phyloP scores from a whole-genome alignment of 176 grass and related monocot species.

The Zoysia japonica region DNA sequence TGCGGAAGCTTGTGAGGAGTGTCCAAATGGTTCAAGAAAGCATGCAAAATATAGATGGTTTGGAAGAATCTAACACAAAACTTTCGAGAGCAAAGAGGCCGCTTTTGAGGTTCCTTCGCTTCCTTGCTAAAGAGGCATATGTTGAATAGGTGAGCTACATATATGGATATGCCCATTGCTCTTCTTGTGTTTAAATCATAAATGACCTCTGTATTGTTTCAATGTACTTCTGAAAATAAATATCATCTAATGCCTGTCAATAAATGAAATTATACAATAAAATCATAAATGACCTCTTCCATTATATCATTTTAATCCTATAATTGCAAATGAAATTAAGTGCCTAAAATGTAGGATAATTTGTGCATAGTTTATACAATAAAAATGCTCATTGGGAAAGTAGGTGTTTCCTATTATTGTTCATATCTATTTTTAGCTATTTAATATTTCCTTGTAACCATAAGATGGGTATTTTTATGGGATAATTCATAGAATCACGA shows the following conservation, averaged over 20 bases:
- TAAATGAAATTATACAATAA: not conserved
- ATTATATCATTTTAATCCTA: too few relatives aligned
- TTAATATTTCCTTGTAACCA: not conserved
- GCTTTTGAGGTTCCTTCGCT: conserved; percentile 67
- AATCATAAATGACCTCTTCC: not conserved
- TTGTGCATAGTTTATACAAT: too few relatives aligned
- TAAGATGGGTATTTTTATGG: not conserved
- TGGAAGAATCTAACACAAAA: conserved; percentile 34
- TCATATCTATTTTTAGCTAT: too few relatives aligned
- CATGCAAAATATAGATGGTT: conserved; percentile 30
- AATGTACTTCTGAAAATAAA: not conserved
- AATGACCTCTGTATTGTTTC: not conserved
- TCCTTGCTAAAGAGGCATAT: conserved; percentile 60
- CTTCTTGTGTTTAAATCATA: not conserved
- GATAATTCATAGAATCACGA: too few relatives aligned
- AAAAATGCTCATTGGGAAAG: too few relatives aligned
- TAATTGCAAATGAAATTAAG: too few relatives aligned
- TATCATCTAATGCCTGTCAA: not conserved
- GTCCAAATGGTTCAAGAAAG: conserved; percentile 64
- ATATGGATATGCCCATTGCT: not conserved
- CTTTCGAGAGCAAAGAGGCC: conserved; percentile 64
- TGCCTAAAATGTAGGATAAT: too few relatives aligned
- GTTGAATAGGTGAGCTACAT: conserved; percentile 47
- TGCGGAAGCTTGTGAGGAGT: conserved; percentile 74
- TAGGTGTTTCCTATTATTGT: too few relatives aligned